Base-by-base conservation (phyloP, 78 protist species). In the Monocercomonoides exilis region DNA sequence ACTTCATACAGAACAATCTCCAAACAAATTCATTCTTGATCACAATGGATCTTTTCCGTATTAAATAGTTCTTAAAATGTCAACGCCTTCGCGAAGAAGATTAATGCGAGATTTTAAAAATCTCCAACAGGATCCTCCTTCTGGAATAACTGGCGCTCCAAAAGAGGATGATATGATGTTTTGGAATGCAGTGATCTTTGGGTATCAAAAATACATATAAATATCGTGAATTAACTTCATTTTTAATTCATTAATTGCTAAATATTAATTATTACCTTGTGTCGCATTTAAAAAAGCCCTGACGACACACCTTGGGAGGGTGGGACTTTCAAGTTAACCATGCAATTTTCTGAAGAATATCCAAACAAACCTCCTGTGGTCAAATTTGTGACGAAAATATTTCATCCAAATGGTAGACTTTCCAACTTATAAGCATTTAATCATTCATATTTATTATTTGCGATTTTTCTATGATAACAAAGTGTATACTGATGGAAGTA, bases 121-220 rank as follows among this genome's bases (percentile, higher is more conserved):
- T 38, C 89, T 97, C 77, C 98, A 96, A 80, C 82, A 77, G n/a
- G 98, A 95, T 84, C 96, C 90, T 3, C 93, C 94, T 3, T 81
- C 88, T 41, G 98, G 98, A 44, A 91, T 95, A 34, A 80, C 84
- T 35, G 99, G 96, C 0, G 94, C 97, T 1, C 99, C 99, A 0
- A 33, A 29, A 35, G 96, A 94, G 2, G 89, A 94, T 80, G 91
- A 96, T 87, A 93, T 98, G 80, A 92, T 96, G 95, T 80, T 82
- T 82, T 98, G 99, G 99, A 90, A 94, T 45, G 98, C 99, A 0
- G 96, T 98, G 35, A 98, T 98, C n/a, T 97, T 98, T 84, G 99
- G 99, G 96, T 93, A 63, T 1, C 90, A 77, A 1, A 21, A 44
- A 1, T 2, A 3, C 29, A 2, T 63, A 5, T 35, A 1, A 5